Percentiles rank a stretch among this genome's conserved stretches.
Evolutionary conservation across 805 yeast species (phyloP).

Genomic region (Metschnikowia matae): DNA sequence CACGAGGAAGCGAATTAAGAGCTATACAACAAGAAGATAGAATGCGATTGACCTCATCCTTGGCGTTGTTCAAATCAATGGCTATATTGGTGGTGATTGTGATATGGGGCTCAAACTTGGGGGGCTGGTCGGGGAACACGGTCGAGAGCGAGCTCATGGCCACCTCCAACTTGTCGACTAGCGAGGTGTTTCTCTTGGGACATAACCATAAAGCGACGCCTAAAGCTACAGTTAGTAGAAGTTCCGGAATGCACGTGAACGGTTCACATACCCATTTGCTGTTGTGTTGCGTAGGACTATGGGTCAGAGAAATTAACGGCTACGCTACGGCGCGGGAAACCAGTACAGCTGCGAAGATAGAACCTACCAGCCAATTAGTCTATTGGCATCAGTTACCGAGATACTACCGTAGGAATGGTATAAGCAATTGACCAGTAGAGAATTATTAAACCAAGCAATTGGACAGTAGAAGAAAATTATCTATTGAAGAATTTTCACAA

Average conservation of each 20-base stretch:
- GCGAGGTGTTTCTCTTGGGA: conserved; percentile 53
- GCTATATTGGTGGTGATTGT: conserved; percentile 65
- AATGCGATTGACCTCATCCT: conserved; percentile 56
- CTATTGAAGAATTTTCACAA: too few species aligned
- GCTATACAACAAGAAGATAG: conserved; percentile 60
- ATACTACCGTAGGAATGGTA: too few species aligned
- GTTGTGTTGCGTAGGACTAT: neutral
- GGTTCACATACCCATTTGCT: conserved; percentile 12
- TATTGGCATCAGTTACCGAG: neutral
- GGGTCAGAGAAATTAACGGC: neutral
- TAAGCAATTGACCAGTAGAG: too few species aligned
- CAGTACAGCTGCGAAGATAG: conserved; percentile 1
- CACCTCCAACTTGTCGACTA: conserved; percentile 54
- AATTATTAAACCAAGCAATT: too few species aligned
- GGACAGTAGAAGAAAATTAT: too few species aligned
- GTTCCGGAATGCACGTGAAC: neutral
- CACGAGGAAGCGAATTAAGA: conserved; percentile 34
- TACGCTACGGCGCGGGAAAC: neutral
- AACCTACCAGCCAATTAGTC: neutral
- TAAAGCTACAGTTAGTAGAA: conserved; percentile 16
- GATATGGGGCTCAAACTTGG: conserved; percentile 69
- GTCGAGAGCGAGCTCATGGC: conserved; percentile 64
- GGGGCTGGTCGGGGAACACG: conserved; percentile 65
- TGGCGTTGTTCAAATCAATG: conserved; percentile 35
- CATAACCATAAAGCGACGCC: conserved; percentile 72